Conservation (phyloP, 2,329 filamentous ascomycete genomes). For the Fusarium haematococcum region DNA sequence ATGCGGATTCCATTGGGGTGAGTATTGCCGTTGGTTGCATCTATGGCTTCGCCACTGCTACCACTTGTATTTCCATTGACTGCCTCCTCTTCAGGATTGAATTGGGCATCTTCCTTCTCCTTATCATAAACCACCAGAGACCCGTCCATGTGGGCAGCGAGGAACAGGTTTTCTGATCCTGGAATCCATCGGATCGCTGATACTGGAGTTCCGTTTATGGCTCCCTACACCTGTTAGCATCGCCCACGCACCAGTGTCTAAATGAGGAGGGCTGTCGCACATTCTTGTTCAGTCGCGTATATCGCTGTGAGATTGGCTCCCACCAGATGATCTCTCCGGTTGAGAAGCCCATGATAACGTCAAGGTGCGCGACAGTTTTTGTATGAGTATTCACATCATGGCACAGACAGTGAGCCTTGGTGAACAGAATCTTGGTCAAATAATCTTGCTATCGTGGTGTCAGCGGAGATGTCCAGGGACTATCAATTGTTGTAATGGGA, state of each 20-base stretch:
- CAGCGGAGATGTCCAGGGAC: constrained; percentile 27
- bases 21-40: constrained; percentile 48
- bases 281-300: constrained; percentile 96
- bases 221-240: constrained; percentile 66
- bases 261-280: constrained; percentile 55
- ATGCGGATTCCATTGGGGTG: constrained; percentile 71
- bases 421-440: constrained; percentile 95
- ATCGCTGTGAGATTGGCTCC: constrained; percentile 95
- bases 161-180: constrained; percentile 90
- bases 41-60: constrained; percentile 58
- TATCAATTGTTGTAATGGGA: not conserved
- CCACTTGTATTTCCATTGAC: constrained; percentile 58
- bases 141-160: constrained; percentile 93
- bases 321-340: constrained; percentile 99
- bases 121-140: constrained; percentile 96
- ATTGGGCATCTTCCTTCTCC: constrained; percentile 89
- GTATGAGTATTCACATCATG: constrained; percentile 91
- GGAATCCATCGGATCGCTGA: constrained; percentile 94
- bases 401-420: constrained; percentile 93
- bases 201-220: constrained; percentile 87
- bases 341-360: constrained; percentile 95
- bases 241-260: not conserved
- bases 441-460: constrained; percentile 77
- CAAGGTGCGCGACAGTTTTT: constrained; percentile 83
- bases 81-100: constrained; percentile 75